A percentile compares a stretch with the other conserved stretches of the same genome.
phyloP scores from a whole-genome alignment of 768 basidiomycete genomes.

The Russula sp. region DNA sequence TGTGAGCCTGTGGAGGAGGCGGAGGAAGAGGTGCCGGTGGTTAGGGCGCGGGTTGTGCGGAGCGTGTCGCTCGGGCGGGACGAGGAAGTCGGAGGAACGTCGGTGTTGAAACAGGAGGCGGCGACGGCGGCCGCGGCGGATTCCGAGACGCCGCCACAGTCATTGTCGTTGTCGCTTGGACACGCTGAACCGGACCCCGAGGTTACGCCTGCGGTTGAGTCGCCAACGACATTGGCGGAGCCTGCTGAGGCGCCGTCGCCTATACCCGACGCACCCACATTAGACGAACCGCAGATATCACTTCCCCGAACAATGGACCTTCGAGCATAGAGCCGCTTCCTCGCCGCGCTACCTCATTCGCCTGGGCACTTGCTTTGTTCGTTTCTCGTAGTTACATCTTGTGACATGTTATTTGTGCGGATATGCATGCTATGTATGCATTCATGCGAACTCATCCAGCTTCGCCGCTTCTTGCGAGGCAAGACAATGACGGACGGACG shows the following conservation, averaged over 20 bases:
- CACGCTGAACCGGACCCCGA: background rate
- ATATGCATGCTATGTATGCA: background rate
- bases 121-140: background rate
- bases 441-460: background rate
- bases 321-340: conserved; percentile 25
- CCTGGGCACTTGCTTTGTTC: background rate
- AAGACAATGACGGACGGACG: background rate
- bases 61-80: conserved; percentile 25
- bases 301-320: conserved; percentile 25
- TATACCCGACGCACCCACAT: conserved; percentile 3
- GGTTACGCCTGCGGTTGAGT: background rate
- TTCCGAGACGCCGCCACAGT: background rate
- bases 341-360: background rate
- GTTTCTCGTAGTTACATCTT: background rate
- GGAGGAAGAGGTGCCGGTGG: background rate
- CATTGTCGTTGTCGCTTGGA: background rate
- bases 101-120: conserved; percentile 9
- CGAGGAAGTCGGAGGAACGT: background rate
- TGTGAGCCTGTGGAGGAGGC: background rate
- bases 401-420: background rate
- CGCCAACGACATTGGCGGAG: background rate
- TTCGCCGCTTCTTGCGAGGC: background rate
- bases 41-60: conserved; percentile 23
- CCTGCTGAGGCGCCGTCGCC: background rate
- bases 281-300: conserved; percentile 24